A percentile compares a stretch with the other conserved stretches of the same genome.
Evolutionary conservation across 2,329 filamentous ascomycete genomes (phyloP).

Genomic region (Teratosphaeria viscida): DNA sequence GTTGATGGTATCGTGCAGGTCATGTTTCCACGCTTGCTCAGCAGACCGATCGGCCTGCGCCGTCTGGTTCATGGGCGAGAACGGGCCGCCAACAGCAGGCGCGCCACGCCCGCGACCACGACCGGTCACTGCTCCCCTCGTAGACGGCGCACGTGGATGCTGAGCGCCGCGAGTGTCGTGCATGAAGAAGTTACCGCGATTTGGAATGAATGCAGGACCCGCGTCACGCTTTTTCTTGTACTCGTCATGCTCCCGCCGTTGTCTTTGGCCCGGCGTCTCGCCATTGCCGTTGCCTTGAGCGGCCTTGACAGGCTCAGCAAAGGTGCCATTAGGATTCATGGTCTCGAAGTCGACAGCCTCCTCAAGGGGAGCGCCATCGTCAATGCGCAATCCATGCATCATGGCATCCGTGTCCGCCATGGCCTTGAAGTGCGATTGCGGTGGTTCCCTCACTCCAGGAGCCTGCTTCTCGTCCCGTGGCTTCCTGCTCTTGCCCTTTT

Average conservation of each 20-base stretch:
- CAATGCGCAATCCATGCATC: constrained; percentile 47
- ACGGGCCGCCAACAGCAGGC: constrained; percentile 44
- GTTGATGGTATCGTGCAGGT: constrained; percentile 64
- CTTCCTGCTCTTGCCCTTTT: constrained; percentile 14
- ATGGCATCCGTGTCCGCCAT: constrained; percentile 50
- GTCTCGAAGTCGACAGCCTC: constrained; percentile 43
- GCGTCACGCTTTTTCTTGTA: constrained; percentile 80
- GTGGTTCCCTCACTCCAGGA: not conserved
- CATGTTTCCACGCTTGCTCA: constrained; percentile 78
- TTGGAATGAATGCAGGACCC: constrained; percentile 88
- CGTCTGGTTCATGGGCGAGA: constrained; percentile 37
- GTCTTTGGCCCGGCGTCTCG: constrained; percentile 56
- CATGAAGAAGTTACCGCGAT: constrained; percentile 91
- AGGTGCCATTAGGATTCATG: constrained; percentile 30
- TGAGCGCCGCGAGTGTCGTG: constrained; percentile 62
- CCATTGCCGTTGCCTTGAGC: constrained; percentile 23
- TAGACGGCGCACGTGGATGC: constrained; percentile 11
- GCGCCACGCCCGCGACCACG: constrained; percentile 54
- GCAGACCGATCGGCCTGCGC: constrained; percentile 47
- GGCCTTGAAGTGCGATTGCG: constrained; percentile 26
- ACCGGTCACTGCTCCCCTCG: constrained; percentile 27
- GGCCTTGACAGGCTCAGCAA: constrained; percentile 19
- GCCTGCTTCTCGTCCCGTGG: constrained; percentile 16
- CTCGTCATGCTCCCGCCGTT: constrained; percentile 79
- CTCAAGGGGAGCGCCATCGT: constrained; percentile 26